A percentile compares a stretch with the other conserved stretches of the same genome.
Conservation (phyloP, 2,329 filamentous ascomycete species). For the Sporothrix globosa region DNA sequence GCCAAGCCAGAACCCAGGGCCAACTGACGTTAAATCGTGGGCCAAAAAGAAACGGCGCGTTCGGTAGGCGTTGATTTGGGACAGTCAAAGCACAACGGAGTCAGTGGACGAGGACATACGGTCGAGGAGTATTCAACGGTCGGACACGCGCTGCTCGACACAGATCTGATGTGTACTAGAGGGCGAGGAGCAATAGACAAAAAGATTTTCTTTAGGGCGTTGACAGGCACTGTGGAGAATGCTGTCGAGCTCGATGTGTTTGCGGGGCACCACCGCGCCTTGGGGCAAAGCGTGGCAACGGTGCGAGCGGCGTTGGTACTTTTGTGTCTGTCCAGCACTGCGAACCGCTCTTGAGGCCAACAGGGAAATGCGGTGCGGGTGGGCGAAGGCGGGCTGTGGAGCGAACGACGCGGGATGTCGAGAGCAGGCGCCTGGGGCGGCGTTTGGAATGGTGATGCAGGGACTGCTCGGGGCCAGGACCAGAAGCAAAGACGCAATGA, state of each 20-base stretch:
- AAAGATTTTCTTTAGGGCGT: too few species aligned
- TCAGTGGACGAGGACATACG: background rate
- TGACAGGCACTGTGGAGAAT: too few species aligned
- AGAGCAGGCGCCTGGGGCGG: background rate
- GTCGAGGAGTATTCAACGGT: background rate
- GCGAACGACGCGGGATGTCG: slow-evolving; percentile 13
- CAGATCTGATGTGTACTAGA: background rate
- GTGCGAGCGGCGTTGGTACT: background rate
- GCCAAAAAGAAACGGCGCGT: background rate
- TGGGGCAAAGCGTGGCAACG: background rate
- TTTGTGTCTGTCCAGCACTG: background rate
- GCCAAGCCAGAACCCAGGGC: background rate
- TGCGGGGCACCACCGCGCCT: background rate
- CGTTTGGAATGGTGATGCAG: background rate
- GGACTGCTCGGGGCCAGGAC: background rate
- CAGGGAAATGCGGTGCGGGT: background rate
- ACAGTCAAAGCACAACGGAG: background rate
- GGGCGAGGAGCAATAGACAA: background rate
- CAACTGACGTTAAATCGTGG: background rate
- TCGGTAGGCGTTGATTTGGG: background rate
- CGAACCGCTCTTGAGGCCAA: background rate
- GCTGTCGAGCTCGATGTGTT: background rate
- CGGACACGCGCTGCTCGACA: background rate
- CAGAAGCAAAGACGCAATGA: background rate
- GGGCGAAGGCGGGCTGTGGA: background rate